Percentiles rank a stretch among this genome's conserved stretches.
phyloP scores from a whole-genome alignment of 331 rosid species.

The Telfairia occidentalis region DNA sequence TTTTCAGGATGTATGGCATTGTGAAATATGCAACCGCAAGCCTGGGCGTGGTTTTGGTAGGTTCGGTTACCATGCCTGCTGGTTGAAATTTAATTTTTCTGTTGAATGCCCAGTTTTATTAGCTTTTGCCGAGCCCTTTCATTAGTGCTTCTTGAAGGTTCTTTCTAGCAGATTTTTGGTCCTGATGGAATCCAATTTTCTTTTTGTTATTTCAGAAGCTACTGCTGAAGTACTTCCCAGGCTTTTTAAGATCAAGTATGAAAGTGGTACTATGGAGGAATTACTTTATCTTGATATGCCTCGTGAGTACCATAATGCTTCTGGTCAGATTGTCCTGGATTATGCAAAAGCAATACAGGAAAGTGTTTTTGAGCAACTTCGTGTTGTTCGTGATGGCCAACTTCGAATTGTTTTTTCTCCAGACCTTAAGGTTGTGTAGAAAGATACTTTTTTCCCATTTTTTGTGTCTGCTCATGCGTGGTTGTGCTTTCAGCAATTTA shows the following conservation, averaged over 20 bases:
- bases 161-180: neutral
- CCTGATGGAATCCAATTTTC: slow-evolving; percentile 8
- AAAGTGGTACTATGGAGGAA: slow-evolving; percentile 94
- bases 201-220: slow-evolving; percentile 58
- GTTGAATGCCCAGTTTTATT: neutral
- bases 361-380: slow-evolving; percentile 96
- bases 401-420: slow-evolving; percentile 82
- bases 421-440: slow-evolving; percentile 62
- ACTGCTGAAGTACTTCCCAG: slow-evolving; percentile 94
- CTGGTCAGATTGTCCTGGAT: slow-evolving; percentile 90
- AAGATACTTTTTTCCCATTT: neutral
- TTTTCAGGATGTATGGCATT: slow-evolving; percentile 82
- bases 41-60: slow-evolving; percentile 96
- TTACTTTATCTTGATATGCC: slow-evolving; percentile 93
- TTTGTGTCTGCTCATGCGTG: neutral
- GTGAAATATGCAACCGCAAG: slow-evolving; percentile 88
- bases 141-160: neutral
- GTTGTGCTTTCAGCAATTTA: slow-evolving; percentile 1
- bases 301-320: slow-evolving; percentile 76
- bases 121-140: neutral
- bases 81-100: neutral
- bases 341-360: slow-evolving; percentile 89
- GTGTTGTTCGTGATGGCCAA: slow-evolving; percentile 96
- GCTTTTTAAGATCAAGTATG: slow-evolving; percentile 90
- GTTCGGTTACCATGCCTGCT: slow-evolving; percentile 16